Evolutionary conservation across 139 green algal genomes (phyloP).

Genomic region (Tetraselmis chui): DNA sequence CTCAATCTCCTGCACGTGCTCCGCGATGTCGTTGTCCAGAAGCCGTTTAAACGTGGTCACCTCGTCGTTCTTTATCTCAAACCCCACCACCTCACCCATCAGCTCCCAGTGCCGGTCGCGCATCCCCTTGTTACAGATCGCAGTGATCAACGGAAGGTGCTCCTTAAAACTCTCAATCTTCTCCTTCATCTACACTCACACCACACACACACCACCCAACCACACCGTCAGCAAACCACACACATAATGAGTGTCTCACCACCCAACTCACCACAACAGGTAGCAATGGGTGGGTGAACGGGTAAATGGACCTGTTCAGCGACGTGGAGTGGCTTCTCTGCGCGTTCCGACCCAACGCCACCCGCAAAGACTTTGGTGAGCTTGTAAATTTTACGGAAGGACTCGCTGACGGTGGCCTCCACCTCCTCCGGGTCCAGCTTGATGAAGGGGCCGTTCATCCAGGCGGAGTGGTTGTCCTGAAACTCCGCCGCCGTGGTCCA

Average conservation of each 20-base stretch:
- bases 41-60: conserved; percentile 48
- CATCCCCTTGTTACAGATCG: conserved; percentile 69
- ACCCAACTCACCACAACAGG: too few relatives aligned
- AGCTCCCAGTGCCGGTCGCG: conserved; percentile 62
- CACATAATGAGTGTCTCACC: too few relatives aligned
- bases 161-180: conserved; percentile 43
- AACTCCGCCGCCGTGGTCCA: conserved; percentile 53
- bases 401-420: conserved; percentile 42
- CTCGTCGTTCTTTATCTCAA: conserved; percentile 61
- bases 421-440: conserved; percentile 66
- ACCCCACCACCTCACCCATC: conserved; percentile 55
- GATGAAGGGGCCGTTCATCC: conserved; percentile 69
- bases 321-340: neutral
- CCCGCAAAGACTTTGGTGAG: conserved; percentile 55
- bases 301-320: conserved; percentile 6
- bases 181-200: conserved; percentile 32
- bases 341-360: conserved; percentile 3
- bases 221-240: too few relatives aligned
- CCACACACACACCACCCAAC: too few relatives aligned
- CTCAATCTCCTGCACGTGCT: conserved; percentile 31
- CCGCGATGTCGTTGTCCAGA: conserved; percentile 54
- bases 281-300: too few relatives aligned
- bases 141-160: conserved; percentile 51
- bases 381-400: conserved; percentile 59
- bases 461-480: conserved; percentile 54